A percentile compares a stretch with the other conserved stretches of the same genome.
These are phyloP conservation scores for Talaromyces nanjingensis DNA, from an alignment of 495 filamentous ascomycete genomes.

Conservation along the genomic window DNA sequence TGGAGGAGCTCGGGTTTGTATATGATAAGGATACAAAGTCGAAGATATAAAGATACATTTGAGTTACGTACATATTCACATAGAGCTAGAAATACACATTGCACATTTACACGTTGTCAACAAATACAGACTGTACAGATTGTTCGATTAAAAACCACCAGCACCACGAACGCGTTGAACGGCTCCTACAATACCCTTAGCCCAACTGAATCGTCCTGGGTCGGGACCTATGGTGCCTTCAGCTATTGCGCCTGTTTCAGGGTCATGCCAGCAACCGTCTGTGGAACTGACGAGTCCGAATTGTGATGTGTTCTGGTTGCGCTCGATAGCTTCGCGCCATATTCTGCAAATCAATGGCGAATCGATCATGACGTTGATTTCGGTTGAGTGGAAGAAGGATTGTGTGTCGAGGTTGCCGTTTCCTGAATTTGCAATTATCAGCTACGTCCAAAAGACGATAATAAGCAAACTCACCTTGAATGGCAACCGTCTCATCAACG, in stretches of 20 bases:
- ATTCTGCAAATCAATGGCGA: slow-evolving; percentile 47
- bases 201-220: slow-evolving; percentile 53
- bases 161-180: slow-evolving; percentile 54
- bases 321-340: slow-evolving; percentile 55
- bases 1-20: slow-evolving; percentile 54
- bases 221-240: slow-evolving; percentile 53
- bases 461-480: slow-evolving; percentile 34
- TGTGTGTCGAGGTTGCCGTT: slow-evolving; percentile 81
- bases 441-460: background rate
- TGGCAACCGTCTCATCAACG: slow-evolving; percentile 57
- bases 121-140: background rate
- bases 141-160: slow-evolving; percentile 42
- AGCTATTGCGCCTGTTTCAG: slow-evolving; percentile 42
- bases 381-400: slow-evolving; percentile 69
- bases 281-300: slow-evolving; percentile 51
- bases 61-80: background rate
- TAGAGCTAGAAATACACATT: background rate
- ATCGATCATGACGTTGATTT: slow-evolving; percentile 70
- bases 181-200: slow-evolving; percentile 54
- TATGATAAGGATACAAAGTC: background rate
- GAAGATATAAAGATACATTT: background rate
- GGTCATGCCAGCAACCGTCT: slow-evolving; percentile 50
- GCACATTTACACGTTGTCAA: background rate
- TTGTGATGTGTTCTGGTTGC: slow-evolving; percentile 63
- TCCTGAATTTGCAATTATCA: slow-evolving; percentile 26